These are phyloP conservation scores for Calonectria pteridis DNA, from an alignment of 2,329 filamentous ascomycete genomes.

Conservation along the genomic window DNA sequence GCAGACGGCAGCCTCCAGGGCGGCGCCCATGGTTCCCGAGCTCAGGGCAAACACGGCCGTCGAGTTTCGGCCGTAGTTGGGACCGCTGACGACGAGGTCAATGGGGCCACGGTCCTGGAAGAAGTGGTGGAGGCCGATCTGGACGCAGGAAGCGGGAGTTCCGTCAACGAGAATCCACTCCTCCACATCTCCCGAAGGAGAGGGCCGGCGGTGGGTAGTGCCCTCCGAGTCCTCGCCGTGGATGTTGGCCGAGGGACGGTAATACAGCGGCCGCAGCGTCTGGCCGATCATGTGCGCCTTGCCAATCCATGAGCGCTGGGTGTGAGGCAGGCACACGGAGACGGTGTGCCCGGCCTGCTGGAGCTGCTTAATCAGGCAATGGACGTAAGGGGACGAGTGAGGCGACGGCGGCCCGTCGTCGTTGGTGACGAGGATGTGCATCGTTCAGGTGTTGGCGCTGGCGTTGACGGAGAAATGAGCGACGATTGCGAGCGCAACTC, in stretches of 20 bases:
- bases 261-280: conserved; percentile 86
- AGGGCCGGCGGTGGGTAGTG: conserved; percentile 69
- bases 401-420: conserved; percentile 86
- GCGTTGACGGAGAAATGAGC: not conserved
- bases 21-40: conserved; percentile 82
- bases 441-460: conserved; percentile 47
- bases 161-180: conserved; percentile 88
- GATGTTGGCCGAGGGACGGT: conserved; percentile 68
- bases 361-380: conserved; percentile 78
- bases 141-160: conserved; percentile 83
- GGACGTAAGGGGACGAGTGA: conserved; percentile 84
- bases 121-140: conserved; percentile 85
- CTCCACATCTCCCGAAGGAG: conserved; percentile 70
- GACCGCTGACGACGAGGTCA: conserved; percentile 83
- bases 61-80: conserved; percentile 87
- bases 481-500: not conserved
- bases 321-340: conserved; percentile 90
- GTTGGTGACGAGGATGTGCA: conserved; percentile 79
- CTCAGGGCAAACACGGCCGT: conserved; percentile 84
- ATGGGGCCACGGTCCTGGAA: conserved; percentile 79
- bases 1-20: conserved; percentile 82
- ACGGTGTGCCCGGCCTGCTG: conserved; percentile 85
- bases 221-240: conserved; percentile 67
- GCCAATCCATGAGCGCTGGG: conserved; percentile 96
- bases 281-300: conserved; percentile 97